Evolutionary conservation across 345 rosid species (phyloP), one percentile per base, ranked within the genome.

Genomic region (Citrus mangshanensis): DNA sequence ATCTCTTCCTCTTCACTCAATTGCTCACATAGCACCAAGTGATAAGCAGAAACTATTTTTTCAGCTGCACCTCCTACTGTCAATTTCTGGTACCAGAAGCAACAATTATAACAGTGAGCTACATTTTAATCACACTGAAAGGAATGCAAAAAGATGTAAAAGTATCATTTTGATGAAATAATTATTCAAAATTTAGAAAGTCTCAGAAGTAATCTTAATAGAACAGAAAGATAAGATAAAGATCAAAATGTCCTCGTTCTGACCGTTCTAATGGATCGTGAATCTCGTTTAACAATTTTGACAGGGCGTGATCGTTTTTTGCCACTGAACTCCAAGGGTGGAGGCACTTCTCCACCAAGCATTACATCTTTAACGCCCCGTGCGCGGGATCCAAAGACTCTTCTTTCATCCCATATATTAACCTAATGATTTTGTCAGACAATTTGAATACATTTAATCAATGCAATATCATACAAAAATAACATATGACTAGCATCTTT

Each of bases 341-440:
- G 90, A 79, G 89, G 97, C 19, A 62, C 74, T 75, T 88, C 93
- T 87, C 92, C 93, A 51, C 94, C 91, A 58, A 94, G 94, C 97
- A 94, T 93, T 46, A 91, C 82, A 81, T 89, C 98, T 81, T 64
- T 91, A 37, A 94, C 88, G 75, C 88, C 84, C 81, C 73, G 85
- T 1, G 93, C 90, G 77, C 86, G 93, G 4, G 98, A 91, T 70
- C 99, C 98, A 85, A 96, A 96, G 46, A 94, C 98, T 85, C 90
- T 91, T 81, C 98, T 87, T 66, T 96, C 98, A 84, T 94, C 98
- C 99, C 99, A 96, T 87, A 96, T 94, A 78, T 79, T 85, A 55
- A 96, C 93, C 99, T 94, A 72, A 38, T 34, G 77, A 67, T 28
- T 73, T 75, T 0, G 38, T 42, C 68, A 34, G 69, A 72, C 28